Conservation (phyloP, 2,329 filamentous ascomycete species). For the Talaromyces sp. region DNA sequence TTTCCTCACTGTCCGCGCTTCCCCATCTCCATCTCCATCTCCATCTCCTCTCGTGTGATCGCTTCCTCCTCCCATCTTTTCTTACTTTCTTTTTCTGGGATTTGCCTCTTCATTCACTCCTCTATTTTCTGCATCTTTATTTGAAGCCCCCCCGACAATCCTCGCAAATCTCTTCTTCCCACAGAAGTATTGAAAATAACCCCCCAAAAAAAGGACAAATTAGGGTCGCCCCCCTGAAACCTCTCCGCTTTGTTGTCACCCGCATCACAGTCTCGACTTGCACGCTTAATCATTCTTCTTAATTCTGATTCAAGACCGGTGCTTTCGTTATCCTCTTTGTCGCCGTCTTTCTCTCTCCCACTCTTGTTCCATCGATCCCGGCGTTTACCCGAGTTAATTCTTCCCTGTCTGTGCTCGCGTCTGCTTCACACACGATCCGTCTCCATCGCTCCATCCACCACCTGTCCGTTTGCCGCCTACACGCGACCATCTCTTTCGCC, state of each 20-base stretch:
- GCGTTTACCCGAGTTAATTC: not conserved
- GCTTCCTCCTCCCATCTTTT: conserved; percentile 20
- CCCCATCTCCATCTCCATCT: conserved; percentile 13
- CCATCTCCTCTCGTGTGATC: conserved; percentile 18
- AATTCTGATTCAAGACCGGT: conserved; percentile 2
- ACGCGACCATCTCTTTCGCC: not conserved
- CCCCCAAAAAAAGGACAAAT: conserved; percentile 9
- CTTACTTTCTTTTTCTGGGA: conserved; percentile 17
- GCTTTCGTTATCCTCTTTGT: not conserved
- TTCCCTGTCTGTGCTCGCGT: not conserved
- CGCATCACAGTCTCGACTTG: not conserved
- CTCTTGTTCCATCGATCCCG: not conserved
- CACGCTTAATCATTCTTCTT: conserved; percentile 2
- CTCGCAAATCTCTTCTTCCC: conserved; percentile 9
- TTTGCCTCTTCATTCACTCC: conserved; percentile 25
- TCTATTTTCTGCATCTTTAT: conserved; percentile 13
- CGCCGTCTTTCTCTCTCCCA: not conserved
- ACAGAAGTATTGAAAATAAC: conserved; percentile 16
- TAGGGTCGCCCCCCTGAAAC: conserved; percentile 7
- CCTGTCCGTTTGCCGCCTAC: not conserved
- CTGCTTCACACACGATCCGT: conserved; percentile 1
- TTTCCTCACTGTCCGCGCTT: conserved; percentile 10
- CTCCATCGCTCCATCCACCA: not conserved
- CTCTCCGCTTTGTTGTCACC: conserved; percentile 8
- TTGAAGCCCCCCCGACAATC: not conserved